Evolutionary conservation across 805 yeast genomes (phyloP).

Genomic region (Kuraishia floccosa): DNA sequence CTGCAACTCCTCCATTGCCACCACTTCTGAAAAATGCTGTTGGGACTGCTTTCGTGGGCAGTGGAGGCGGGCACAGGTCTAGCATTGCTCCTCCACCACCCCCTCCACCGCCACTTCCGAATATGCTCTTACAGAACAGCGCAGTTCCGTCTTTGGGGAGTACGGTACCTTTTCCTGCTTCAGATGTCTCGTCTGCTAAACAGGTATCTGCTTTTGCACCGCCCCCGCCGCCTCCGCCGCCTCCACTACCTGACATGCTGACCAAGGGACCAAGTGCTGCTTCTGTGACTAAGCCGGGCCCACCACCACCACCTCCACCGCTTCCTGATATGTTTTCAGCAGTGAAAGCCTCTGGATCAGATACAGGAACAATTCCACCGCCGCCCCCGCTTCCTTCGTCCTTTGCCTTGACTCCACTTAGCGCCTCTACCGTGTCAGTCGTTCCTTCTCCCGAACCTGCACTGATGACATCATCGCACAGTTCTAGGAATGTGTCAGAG

Average conservation of each 20-base stretch:
- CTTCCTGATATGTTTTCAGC: neutral
- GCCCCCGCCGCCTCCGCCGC: conserved; percentile 6
- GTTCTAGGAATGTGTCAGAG: too few relatives aligned
- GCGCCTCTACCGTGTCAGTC: too few relatives aligned
- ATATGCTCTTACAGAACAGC: too few relatives aligned
- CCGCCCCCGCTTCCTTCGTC: neutral
- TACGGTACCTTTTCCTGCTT: conserved; percentile 18
- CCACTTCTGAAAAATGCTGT: too few relatives aligned
- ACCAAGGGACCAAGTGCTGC: neutral
- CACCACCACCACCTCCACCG: conserved; percentile 6
- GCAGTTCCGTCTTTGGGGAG: too few relatives aligned
- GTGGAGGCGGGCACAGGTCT: too few relatives aligned
- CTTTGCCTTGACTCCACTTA: too few relatives aligned
- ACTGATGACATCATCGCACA: too few relatives aligned
- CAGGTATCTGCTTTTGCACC: conserved; percentile 4
- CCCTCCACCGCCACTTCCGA: conserved; percentile 1
- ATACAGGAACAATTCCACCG: neutral
- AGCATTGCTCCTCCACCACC: neutral
- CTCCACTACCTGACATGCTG: conserved; percentile 2
- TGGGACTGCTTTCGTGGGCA: too few relatives aligned
- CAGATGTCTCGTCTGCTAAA: neutral
- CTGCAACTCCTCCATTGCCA: too few relatives aligned
- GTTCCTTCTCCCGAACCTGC: too few relatives aligned
- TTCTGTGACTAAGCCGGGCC: neutral
- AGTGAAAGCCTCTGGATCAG: neutral